These are phyloP conservation scores for Colletotrichum godetiae DNA, from an alignment of 2,329 filamentous ascomycete genomes.

Conservation along the genomic window DNA sequence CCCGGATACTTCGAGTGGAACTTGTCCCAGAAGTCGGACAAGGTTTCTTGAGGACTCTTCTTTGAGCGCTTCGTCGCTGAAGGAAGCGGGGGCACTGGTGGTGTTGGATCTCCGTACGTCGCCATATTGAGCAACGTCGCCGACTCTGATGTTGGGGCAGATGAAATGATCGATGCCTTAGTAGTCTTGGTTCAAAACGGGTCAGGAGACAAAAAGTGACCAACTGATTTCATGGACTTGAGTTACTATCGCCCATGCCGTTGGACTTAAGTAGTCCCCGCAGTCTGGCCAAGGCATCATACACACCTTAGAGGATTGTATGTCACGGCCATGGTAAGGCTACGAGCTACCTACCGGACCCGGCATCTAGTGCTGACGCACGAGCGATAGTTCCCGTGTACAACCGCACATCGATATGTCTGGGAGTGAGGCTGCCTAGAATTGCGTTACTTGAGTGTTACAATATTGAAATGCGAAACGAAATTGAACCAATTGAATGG, in stretches of 20 bases:
- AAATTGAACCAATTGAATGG: not conserved
- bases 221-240: not conserved
- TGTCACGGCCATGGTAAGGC: not conserved
- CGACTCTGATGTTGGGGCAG: not conserved
- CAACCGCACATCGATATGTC: not conserved
- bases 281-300: not conserved
- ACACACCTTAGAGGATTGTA: not conserved
- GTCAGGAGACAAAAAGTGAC: not conserved
- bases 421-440: not conserved
- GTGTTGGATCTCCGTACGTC: slow-evolving; percentile 22
- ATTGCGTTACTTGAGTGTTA: not conserved
- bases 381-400: slow-evolving; percentile 16
- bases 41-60: slow-evolving; percentile 51
- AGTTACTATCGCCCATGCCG: not conserved
- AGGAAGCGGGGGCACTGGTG: not conserved
- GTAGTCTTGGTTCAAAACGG: not conserved
- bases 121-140: slow-evolving; percentile 3
- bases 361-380: slow-evolving; percentile 19
- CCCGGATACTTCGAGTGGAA: slow-evolving; percentile 54
- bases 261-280: not conserved
- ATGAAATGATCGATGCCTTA: not conserved
- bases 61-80: slow-evolving; percentile 24
- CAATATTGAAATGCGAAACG: not conserved
- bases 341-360: not conserved
- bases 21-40: slow-evolving; percentile 55